Conservation (phyloP, 2,329 filamentous ascomycete genomes). For the Pseudogymnoascus sp. region DNA sequence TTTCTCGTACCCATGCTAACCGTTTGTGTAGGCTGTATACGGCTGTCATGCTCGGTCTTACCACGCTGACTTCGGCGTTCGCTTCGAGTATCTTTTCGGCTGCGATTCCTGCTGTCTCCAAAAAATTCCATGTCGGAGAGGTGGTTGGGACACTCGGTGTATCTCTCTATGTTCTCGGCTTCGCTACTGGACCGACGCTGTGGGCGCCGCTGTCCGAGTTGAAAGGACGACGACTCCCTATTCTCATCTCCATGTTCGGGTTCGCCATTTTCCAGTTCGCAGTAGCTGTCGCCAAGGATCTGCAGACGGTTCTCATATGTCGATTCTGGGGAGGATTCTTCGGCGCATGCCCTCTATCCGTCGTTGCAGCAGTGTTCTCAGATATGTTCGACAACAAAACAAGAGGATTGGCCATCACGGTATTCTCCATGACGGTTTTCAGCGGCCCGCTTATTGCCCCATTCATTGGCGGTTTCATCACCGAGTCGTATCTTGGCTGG, state of each 20-base stretch:
- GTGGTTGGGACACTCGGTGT: conserved; percentile 59
- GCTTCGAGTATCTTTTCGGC: conserved; percentile 68
- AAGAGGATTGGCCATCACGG: conserved; percentile 48
- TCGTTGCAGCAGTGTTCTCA: conserved; percentile 63
- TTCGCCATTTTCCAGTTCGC: conserved; percentile 63
- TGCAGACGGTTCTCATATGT: conserved; percentile 61
- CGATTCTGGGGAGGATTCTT: conserved; percentile 69
- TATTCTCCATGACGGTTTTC: conserved; percentile 57
- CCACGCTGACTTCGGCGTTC: conserved; percentile 64
- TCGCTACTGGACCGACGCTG: conserved; percentile 63
- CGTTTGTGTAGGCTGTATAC: conserved; percentile 44
- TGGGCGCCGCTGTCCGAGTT: conserved; percentile 69
- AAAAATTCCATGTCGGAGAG: conserved; percentile 50
- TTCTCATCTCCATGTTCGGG: conserved; percentile 55
- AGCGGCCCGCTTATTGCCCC: conserved; percentile 59
- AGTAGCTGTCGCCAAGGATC: conserved; percentile 56
- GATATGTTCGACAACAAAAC: conserved; percentile 63
- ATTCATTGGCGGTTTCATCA: conserved; percentile 62
- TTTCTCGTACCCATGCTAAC: conserved; percentile 22
- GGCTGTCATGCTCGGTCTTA: conserved; percentile 62
- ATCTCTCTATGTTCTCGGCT: conserved; percentile 62
- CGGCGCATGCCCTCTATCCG: conserved; percentile 59
- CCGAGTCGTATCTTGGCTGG: conserved; percentile 56
- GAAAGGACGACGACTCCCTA: conserved; percentile 55
- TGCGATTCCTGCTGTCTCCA: conserved; percentile 50